Evolutionary conservation across 2,329 filamentous ascomycete species (phyloP), one percentile per base, ranked within the genome.

Genomic region (Cryphonectria radicalis): DNA sequence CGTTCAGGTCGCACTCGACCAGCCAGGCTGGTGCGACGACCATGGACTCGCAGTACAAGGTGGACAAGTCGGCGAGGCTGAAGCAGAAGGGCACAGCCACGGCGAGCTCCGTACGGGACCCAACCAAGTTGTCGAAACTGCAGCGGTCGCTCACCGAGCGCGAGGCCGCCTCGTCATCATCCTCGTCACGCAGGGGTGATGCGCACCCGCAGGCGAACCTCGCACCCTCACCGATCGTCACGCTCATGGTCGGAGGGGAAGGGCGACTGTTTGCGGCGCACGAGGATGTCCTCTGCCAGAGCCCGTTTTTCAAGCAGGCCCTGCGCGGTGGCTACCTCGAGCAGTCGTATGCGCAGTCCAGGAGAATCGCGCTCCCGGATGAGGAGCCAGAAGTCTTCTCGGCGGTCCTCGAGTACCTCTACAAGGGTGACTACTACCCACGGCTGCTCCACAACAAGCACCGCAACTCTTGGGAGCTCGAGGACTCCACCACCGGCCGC

Each of bases 371-470:
- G 86, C 92, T 88, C 78, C 86, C 86, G 75, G 86, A 89, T 78
- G 92, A 93, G 87, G 93, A 97, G 85, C 94, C 95, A 76, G 94
- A 97, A 86, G 89, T 97, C 81, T 93, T 98, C 83, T 97, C 94
- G 81, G 95, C 92, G 79, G 87, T 98, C 78, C 93, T 98, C 84
- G 95, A 98, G 86, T 98, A 95, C 82, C 90, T 98, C 76, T 98
- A 98, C 91, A 97, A 97, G 86, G 94, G 93, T 76, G 94, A 97
- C 87, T 97, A 97, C 85, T 96, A 93, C 82, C 95, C 95, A 70
- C 93, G 94, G 82, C 87, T 98, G 84, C 80, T 97, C 77, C 93
- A 94, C 82, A 93, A 93, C 88, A 94, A 93, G 87, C 91, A 91
- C 82, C 92, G 90, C 80, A 91, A 93, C 86, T 92, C 91, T 84